Conservation (phyloP, 805 yeast species). For the Cyberlindnera americana region DNA sequence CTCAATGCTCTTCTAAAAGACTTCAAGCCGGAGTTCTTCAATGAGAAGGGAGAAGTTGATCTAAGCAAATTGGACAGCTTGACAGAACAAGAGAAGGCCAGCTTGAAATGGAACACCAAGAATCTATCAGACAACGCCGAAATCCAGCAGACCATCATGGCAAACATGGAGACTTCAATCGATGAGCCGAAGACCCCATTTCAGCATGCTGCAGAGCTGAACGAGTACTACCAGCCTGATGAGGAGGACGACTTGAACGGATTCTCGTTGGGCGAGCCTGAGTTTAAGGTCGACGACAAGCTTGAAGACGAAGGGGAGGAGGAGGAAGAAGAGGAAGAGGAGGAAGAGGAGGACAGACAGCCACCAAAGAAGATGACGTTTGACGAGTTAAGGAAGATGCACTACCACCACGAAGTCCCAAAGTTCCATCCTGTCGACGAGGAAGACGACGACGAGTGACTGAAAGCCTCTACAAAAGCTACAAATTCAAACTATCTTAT, state of each 20-base stretch:
- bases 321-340: conserved; percentile 16
- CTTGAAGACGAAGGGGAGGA: conserved; percentile 34
- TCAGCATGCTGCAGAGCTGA: conserved; percentile 75
- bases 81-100: conserved; percentile 28
- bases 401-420: conserved; percentile 21
- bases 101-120: conserved; percentile 80
- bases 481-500: too few relatives aligned
- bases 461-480: too few relatives aligned
- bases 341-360: conserved; percentile 17
- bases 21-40: conserved; percentile 26
- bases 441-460: conserved; percentile 8
- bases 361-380: conserved; percentile 46
- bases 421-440: conserved; percentile 9
- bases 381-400: conserved; percentile 26
- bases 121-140: conserved; percentile 58
- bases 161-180: conserved; percentile 51
- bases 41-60: conserved; percentile 17
- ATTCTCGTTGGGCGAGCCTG: conserved; percentile 58
- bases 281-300: conserved; percentile 33
- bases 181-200: conserved; percentile 97
- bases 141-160: conserved; percentile 62
- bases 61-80: conserved; percentile 10
- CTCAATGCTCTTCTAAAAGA: conserved; percentile 59
- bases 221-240: conserved; percentile 75
- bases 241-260: conserved; percentile 47